Percentiles rank a stretch among this genome's conserved stretches.
Conservation (phyloP, 2,329 filamentous ascomycete genomes). For the Atkinsonella hypoxylon region DNA sequence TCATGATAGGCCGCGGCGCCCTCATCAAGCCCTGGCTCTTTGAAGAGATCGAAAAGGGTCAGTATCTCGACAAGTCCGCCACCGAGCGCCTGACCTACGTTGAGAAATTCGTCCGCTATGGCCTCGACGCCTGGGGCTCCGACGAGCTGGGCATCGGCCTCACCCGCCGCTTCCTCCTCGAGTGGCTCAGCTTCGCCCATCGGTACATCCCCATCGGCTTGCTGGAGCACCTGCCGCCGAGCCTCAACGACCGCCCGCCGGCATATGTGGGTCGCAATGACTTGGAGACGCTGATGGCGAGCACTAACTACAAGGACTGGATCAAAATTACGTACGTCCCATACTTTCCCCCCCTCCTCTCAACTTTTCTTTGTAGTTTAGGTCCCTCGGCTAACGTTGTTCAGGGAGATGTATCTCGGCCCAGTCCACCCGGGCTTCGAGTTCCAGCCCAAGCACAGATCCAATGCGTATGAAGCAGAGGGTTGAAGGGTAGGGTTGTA, state of each 20-base stretch:
- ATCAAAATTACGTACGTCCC: slow-evolving; percentile 82
- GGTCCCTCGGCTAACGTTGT: not conserved
- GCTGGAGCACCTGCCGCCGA: slow-evolving; percentile 77
- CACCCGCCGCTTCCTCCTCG: slow-evolving; percentile 82
- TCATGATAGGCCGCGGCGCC: slow-evolving; percentile 94
- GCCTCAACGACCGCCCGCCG: slow-evolving; percentile 79
- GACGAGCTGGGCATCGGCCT: slow-evolving; percentile 89
- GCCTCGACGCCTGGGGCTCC: slow-evolving; percentile 87
- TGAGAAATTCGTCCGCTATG: slow-evolving; percentile 82
- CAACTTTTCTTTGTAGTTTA: not conserved
- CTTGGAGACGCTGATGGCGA: slow-evolving; percentile 84
- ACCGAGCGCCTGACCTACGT: slow-evolving; percentile 75
- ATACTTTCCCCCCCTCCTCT: not conserved
- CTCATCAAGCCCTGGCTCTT: slow-evolving; percentile 98
- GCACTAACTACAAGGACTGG: slow-evolving; percentile 92
- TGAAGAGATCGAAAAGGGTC: slow-evolving; percentile 82
- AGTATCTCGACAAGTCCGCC: slow-evolving; percentile 92
- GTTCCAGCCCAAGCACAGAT: slow-evolving; percentile 97
- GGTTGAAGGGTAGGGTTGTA: slow-evolving; percentile 30
- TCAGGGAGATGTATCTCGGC: slow-evolving; percentile 93
- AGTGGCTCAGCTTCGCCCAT: slow-evolving; percentile 90
- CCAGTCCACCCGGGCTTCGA: slow-evolving; percentile 82
- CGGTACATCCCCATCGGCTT: slow-evolving; percentile 86
- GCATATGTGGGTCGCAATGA: slow-evolving; percentile 76
- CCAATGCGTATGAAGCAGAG: slow-evolving; percentile 75